These are phyloP conservation scores for Perkinsus chesapeaki DNA, from an alignment of 169 alveolate genomes.

Conservation along the genomic window DNA sequence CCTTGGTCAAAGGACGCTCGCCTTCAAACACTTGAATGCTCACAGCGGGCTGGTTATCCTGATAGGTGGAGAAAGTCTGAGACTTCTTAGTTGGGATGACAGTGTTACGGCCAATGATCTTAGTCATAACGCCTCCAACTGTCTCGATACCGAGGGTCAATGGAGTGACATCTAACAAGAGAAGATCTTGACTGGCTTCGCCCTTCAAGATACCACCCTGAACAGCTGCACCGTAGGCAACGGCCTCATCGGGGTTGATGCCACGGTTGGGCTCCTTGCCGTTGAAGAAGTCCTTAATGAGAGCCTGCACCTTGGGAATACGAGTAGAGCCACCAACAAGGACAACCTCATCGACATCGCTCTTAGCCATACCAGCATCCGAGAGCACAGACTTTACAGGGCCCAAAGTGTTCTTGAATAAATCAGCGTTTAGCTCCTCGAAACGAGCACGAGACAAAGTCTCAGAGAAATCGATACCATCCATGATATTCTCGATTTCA, in stretches of 20 bases:
- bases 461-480: slow-evolving; percentile 80
- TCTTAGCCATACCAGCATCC: slow-evolving; percentile 76
- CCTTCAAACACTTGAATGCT: slow-evolving; percentile 94
- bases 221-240: slow-evolving; percentile 94
- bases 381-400: slow-evolving; percentile 83
- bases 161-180: slow-evolving; percentile 92
- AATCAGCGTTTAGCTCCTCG: slow-evolving; percentile 81
- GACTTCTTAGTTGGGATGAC: slow-evolving; percentile 93
- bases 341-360: slow-evolving; percentile 85
- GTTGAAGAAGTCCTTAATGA: slow-evolving; percentile 84
- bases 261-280: slow-evolving; percentile 86
- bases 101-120: slow-evolving; percentile 87
- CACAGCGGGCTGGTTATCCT: slow-evolving; percentile 91
- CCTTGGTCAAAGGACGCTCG: slow-evolving; percentile 93
- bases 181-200: slow-evolving; percentile 84
- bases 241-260: slow-evolving; percentile 91
- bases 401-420: slow-evolving; percentile 80
- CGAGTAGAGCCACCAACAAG: slow-evolving; percentile 93
- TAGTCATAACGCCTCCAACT: slow-evolving; percentile 93
- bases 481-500: slow-evolving; percentile 81
- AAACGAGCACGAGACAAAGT: slow-evolving; percentile 89
- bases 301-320: slow-evolving; percentile 84
- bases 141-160: slow-evolving; percentile 92
- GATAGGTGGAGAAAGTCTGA: slow-evolving; percentile 91
- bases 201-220: slow-evolving; percentile 89